Base-by-base conservation (phyloP, 306 rosid species). In the Datisca glomerata region DNA sequence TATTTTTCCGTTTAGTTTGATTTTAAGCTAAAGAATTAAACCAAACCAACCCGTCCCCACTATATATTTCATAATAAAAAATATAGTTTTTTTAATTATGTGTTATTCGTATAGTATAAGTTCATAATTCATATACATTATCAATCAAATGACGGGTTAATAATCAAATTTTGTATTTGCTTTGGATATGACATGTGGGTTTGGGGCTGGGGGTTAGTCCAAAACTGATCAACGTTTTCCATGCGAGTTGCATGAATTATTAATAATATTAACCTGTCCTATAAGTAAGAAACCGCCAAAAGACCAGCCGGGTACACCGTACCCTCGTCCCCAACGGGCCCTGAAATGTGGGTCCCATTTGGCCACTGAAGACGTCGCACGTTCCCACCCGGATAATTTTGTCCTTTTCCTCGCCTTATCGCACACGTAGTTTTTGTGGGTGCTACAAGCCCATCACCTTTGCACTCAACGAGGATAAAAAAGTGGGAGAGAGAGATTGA, bases 331-430 rank as follows among this genome's bases (percentile, higher is more conserved):
- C 2, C 38, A 46, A 37, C 49, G 59, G 45, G 45, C 53, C 17
- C 41, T 43, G 38, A 22, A 12, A 13, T 47, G 40, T 43, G 61
- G 79, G 68, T 47, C 61, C 71, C 63, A 47, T 46, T 2, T n/a
- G n/a, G n/a, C n/a, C 61, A 75, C 69, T 68, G 87, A 81, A n/a
- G 64, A 47, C 8, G 6, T 66, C 71, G 51, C 85, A 68, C 87
- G 81, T 73, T 76, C 50, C 69, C 46, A n/a, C 27, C 25, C 6
- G 22, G 49, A 22, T 27, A 19, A n/a, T 6, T 31, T 41, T 43
- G 54, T 36, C 48, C 55, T 64, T 61, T 42, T 51, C 44, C 64
- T 40, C 43, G 24, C 50, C 55, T 12, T 38, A 60, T 73, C 43
- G 73, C 21, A 64, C 69, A 62, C 81, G 71, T 41, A 14, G 12